A percentile compares a stretch with the other conserved stretches of the same genome.
Conservation (phyloP, 2,329 filamentous ascomycete genomes). For the Tricladium varicosporioides region DNA sequence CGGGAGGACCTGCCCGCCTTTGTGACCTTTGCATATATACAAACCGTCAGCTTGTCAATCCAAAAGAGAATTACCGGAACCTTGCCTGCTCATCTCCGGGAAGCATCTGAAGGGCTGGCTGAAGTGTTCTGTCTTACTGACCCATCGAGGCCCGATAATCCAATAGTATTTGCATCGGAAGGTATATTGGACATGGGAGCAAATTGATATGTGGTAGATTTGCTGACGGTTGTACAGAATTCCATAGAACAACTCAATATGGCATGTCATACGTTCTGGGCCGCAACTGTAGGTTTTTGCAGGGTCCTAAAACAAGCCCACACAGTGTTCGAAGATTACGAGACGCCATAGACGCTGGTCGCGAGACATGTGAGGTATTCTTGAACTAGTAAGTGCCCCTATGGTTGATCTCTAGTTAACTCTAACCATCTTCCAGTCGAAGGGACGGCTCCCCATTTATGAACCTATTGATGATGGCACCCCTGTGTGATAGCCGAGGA, state of each 20-base stretch:
- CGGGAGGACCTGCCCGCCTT: slow-evolving; percentile 70
- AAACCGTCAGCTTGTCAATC: slow-evolving; percentile 68
- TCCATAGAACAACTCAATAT: slow-evolving; percentile 72
- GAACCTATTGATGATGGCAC: slow-evolving; percentile 64
- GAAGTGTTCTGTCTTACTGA: slow-evolving; percentile 78
- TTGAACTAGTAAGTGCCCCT: slow-evolving; percentile 61
- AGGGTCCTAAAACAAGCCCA: slow-evolving; percentile 68
- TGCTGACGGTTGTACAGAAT: slow-evolving; percentile 49
- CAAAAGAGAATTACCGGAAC: slow-evolving; percentile 66
- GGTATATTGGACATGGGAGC: slow-evolving; percentile 41
- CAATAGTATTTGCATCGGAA: slow-evolving; percentile 75
- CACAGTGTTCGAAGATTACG: slow-evolving; percentile 61
- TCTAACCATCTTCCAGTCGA: slow-evolving; percentile 40
- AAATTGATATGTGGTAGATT: background rate
- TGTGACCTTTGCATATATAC: slow-evolving; percentile 66
- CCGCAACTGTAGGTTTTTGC: slow-evolving; percentile 75
- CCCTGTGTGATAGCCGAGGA: slow-evolving; percentile 60
- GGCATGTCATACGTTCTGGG: slow-evolving; percentile 71
- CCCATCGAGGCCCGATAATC: slow-evolving; percentile 69
- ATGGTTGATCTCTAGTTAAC: slow-evolving; percentile 1
- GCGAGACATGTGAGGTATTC: slow-evolving; percentile 71
- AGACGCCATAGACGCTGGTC: slow-evolving; percentile 58
- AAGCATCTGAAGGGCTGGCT: slow-evolving; percentile 71
- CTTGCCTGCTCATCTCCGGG: slow-evolving; percentile 59
- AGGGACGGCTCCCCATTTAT: slow-evolving; percentile 66